A percentile compares a stretch with the other conserved stretches of the same genome.
Conservation (phyloP, 2,329 filamentous ascomycete species). For the Teratosphaeria viscida region DNA sequence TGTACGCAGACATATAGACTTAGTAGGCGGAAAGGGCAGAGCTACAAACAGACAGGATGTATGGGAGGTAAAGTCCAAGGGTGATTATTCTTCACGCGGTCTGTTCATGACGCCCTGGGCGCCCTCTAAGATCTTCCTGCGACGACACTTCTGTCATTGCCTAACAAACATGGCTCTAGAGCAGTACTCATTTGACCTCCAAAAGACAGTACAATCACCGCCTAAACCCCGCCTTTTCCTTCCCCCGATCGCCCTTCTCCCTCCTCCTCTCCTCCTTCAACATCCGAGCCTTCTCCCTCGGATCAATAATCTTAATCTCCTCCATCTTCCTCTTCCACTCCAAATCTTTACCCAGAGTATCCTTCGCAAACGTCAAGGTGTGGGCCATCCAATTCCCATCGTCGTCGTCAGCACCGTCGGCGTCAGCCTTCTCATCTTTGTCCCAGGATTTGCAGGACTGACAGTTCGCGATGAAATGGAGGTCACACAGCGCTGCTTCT, state of each 20-base stretch:
- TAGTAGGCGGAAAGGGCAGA: no score
- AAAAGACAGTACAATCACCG: not conserved
- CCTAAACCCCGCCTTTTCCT: not conserved
- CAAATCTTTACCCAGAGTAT: conserved; percentile 81
- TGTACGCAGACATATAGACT: no score
- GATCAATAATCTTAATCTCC: conserved; percentile 79
- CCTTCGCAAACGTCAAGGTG: conserved; percentile 73
- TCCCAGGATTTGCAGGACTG: conserved; percentile 76
- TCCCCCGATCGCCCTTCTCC: conserved; percentile 7
- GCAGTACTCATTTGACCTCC: not conserved
- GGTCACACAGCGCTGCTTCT: conserved; percentile 70
- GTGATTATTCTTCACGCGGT: no score
- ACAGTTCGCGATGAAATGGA: conserved; percentile 93
- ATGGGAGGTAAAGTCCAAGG: no score
- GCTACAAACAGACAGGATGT: no score
- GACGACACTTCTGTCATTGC: no score
- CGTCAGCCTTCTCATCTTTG: conserved; percentile 53
- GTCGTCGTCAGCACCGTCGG: conserved; percentile 43
- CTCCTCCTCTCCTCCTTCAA: conserved; percentile 17
- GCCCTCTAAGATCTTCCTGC: no score
- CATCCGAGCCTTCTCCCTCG: conserved; percentile 21
- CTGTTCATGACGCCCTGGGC: no score
- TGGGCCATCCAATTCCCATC: conserved; percentile 69
- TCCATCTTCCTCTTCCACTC: conserved; percentile 85
- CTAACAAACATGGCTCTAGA: no score